phyloP scores from a whole-genome alignment of 768 basidiomycete genomes.

The Agrocybe praecox region DNA sequence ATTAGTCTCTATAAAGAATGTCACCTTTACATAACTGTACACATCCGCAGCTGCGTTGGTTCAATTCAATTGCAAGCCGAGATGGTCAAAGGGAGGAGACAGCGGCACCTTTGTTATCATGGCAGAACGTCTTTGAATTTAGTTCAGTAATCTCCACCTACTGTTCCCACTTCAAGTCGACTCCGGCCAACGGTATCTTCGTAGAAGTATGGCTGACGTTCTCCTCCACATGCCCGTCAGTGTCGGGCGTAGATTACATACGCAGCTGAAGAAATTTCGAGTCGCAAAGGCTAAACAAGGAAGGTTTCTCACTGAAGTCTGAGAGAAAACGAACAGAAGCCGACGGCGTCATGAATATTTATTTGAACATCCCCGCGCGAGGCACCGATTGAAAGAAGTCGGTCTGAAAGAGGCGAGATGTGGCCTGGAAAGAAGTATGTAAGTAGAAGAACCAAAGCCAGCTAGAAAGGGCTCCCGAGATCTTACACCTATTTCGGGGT shows the following conservation, averaged over 20 bases:
- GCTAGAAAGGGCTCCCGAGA: constrained; percentile 16
- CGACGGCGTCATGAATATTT: constrained; percentile 20
- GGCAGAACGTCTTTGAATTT: background rate
- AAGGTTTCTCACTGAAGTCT: constrained; percentile 3
- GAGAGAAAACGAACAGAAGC: constrained; percentile 4
- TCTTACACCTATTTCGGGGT: constrained; percentile 15
- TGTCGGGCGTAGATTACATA: background rate
- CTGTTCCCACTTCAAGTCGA: background rate
- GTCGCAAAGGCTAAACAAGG: background rate
- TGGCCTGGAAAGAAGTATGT: constrained; percentile 16
- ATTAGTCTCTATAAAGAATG: background rate
- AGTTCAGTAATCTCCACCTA: background rate
- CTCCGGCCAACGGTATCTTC: too few species aligned
- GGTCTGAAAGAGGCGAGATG: constrained; percentile 15
- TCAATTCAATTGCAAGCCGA: background rate
- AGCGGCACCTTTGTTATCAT: background rate
- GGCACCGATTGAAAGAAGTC: constrained; percentile 24
- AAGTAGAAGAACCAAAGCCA: constrained; percentile 7
- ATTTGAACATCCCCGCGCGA: constrained; percentile 7
- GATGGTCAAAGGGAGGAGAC: background rate
- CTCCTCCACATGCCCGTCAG: background rate
- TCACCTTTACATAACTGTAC: background rate
- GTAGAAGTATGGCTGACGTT: background rate
- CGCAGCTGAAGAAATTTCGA: background rate
- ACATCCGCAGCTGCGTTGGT: background rate